Conservation (phyloP, 1,139 yeast species). For the Ogataea hybrid region DNA sequence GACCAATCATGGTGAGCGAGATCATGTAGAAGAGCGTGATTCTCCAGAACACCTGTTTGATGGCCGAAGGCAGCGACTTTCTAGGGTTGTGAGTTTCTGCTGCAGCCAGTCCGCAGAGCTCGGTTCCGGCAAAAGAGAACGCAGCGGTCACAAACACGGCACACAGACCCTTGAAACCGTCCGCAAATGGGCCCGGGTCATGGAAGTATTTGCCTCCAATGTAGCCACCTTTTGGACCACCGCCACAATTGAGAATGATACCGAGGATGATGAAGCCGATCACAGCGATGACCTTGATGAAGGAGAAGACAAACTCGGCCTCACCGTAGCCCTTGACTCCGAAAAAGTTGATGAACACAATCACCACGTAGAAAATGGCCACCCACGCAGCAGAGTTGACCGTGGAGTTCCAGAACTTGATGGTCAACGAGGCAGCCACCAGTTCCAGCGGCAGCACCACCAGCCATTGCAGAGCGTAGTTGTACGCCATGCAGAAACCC, state of each 20-base stretch:
- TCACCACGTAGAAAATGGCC: slow-evolving; percentile 55
- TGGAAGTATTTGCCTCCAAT: slow-evolving; percentile 62
- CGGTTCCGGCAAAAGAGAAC: slow-evolving; percentile 83
- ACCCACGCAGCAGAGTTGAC: slow-evolving; percentile 69
- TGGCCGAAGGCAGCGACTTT: slow-evolving; percentile 62
- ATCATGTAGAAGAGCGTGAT: slow-evolving; percentile 61
- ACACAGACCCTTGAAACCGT: slow-evolving; percentile 75
- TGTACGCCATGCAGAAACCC: slow-evolving; percentile 77
- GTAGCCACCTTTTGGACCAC: slow-evolving; percentile 56
- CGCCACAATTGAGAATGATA: slow-evolving; percentile 66
- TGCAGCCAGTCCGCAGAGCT: slow-evolving; percentile 79
- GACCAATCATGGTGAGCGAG: slow-evolving; percentile 58
- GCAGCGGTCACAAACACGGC: slow-evolving; percentile 86
- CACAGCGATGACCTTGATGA: slow-evolving; percentile 60
- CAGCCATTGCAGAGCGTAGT: slow-evolving; percentile 68
- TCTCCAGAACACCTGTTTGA: slow-evolving; percentile 74
- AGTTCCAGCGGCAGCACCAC: slow-evolving; percentile 67
- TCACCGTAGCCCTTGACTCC: slow-evolving; percentile 68
- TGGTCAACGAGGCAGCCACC: slow-evolving; percentile 69
- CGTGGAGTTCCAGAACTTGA: slow-evolving; percentile 59
- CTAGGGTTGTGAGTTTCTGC: slow-evolving; percentile 81
- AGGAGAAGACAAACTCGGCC: slow-evolving; percentile 60
- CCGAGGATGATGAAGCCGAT: slow-evolving; percentile 71
- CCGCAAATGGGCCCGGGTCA: slow-evolving; percentile 57
- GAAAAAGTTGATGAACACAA: slow-evolving; percentile 53